Evolutionary conservation across 805 yeast species (phyloP).

Genomic region (Kodamaea kaohsiungensis): DNA sequence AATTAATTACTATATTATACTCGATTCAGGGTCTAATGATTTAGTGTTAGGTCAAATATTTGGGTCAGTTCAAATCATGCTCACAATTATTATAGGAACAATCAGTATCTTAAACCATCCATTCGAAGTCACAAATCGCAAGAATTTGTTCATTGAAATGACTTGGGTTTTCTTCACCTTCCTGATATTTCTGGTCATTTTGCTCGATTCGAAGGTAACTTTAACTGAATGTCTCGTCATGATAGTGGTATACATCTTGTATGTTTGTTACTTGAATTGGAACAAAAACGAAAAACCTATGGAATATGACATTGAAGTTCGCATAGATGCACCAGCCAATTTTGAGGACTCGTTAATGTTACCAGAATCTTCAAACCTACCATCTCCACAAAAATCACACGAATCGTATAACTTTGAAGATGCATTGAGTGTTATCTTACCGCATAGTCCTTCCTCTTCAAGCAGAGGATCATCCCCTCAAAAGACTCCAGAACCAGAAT

Average conservation of each 20-base stretch:
- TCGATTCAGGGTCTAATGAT: conserved; percentile 29
- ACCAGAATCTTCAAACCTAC: background rate
- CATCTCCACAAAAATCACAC: background rate
- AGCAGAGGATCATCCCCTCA: conserved; percentile 5
- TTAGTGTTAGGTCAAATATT: conserved; percentile 39
- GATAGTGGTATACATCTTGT: conserved; percentile 23
- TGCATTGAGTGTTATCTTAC: conserved; percentile 15
- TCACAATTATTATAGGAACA: conserved; percentile 36
- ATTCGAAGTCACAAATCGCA: conserved; percentile 21
- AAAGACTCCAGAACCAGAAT: conserved; percentile 6
- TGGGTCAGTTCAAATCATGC: conserved; percentile 35
- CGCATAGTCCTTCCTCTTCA: background rate
- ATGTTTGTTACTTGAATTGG: conserved; percentile 24
- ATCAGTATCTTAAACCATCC: conserved; percentile 27
- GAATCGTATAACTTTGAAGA: conserved; percentile 24
- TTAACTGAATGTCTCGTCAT: conserved; percentile 29
- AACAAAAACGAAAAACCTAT: conserved; percentile 8
- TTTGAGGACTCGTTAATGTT: background rate
- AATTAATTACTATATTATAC: conserved; percentile 33
- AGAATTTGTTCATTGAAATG: conserved; percentile 26
- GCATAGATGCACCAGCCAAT: background rate
- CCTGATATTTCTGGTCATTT: conserved; percentile 25
- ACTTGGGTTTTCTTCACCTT: conserved; percentile 30
- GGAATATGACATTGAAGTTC: background rate
- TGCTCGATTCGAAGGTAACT: conserved; percentile 38